Evolutionary conservation across 2,329 filamentous ascomycete genomes (phyloP).

Genomic region (Colletotrichum graminicola): DNA sequence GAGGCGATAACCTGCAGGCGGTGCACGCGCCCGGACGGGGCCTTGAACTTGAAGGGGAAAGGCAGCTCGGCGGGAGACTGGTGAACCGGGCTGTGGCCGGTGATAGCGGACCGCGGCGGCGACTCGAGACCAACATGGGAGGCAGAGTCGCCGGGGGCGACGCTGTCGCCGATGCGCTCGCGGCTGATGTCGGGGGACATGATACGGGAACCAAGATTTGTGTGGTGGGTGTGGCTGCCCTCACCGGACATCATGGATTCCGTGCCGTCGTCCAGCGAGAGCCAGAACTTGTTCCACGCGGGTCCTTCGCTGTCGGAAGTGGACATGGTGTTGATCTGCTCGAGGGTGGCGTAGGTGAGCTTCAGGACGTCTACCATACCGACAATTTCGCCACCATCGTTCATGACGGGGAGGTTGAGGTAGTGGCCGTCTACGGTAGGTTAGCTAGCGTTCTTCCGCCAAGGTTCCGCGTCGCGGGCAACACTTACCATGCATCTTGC

Average conservation of each 20-base stretch:
- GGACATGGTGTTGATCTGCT: conserved; percentile 97
- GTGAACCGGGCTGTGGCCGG: conserved; percentile 65
- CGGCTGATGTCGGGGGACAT: conserved; percentile 84
- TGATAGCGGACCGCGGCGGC: conserved; percentile 73
- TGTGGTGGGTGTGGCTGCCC: conserved; percentile 76
- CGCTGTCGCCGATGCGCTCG: conserved; percentile 81
- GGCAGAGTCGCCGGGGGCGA: conserved; percentile 93
- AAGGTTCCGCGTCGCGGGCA: neutral
- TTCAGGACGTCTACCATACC: conserved; percentile 99
- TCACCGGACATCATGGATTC: conserved; percentile 97
- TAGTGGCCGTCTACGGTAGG: conserved; percentile 88
- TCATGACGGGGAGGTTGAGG: conserved; percentile 98
- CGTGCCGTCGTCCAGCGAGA: conserved; percentile 93
- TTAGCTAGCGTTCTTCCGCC: conserved; percentile 35
- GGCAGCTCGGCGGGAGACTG: conserved; percentile 76
- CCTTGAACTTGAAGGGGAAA: conserved; percentile 99
- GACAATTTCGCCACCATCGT: conserved; percentile 95
- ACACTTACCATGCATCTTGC: conserved; percentile 95
- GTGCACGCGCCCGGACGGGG: conserved; percentile 93
- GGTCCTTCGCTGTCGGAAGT: conserved; percentile 91
- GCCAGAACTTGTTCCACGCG: conserved; percentile 99
- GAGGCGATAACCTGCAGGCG: conserved; percentile 86
- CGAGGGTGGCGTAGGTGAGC: conserved; percentile 95
- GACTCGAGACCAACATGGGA: conserved; percentile 90
- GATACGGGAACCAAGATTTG: conserved; percentile 76